A percentile compares a stretch with the other conserved stretches of the same genome.
These are phyloP conservation scores for Fusarium abutilonis DNA, from an alignment of 2,329 filamentous ascomycete genomes.

Conservation along the genomic window DNA sequence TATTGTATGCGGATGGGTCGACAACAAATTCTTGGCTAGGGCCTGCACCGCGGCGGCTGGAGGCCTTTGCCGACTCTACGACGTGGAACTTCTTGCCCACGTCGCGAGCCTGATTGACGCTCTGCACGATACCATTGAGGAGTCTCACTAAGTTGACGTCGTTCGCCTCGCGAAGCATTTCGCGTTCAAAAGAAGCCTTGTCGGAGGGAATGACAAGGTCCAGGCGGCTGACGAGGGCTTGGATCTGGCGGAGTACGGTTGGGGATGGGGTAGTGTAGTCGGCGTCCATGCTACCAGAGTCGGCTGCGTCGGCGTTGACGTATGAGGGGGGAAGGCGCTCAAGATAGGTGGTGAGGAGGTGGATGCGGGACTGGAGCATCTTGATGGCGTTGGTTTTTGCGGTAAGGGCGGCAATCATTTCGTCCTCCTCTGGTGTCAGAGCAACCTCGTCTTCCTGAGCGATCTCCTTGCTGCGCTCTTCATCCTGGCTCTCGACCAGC, in stretches of 20 bases:
- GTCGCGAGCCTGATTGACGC: slow-evolving; percentile 74
- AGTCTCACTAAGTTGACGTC: slow-evolving; percentile 84
- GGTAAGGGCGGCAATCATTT: slow-evolving; percentile 73
- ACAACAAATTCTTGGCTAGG: slow-evolving; percentile 38
- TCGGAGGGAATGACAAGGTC: slow-evolving; percentile 82
- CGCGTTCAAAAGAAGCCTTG: slow-evolving; percentile 70
- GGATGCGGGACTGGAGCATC: slow-evolving; percentile 84
- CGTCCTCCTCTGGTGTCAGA: slow-evolving; percentile 68
- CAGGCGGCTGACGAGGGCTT: slow-evolving; percentile 83
- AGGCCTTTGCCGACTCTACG: slow-evolving; percentile 57
- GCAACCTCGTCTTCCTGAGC: slow-evolving; percentile 53
- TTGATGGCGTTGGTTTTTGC: slow-evolving; percentile 93
- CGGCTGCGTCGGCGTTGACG: slow-evolving; percentile 61
- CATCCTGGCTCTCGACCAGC: slow-evolving; percentile 49
- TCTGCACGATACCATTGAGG: slow-evolving; percentile 78
- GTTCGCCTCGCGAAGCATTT: slow-evolving; percentile 81
- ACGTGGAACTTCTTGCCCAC: slow-evolving; percentile 78
- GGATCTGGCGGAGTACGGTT: slow-evolving; percentile 85
- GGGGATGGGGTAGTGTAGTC: slow-evolving; percentile 65
- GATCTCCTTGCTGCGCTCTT: slow-evolving; percentile 37
- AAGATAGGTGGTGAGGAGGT: slow-evolving; percentile 80
- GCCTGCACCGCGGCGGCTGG: slow-evolving; percentile 32
- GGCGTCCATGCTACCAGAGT: slow-evolving; percentile 48
- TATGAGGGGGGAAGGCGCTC: slow-evolving; percentile 74
- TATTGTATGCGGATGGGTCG: slow-evolving; percentile 39